Conservation (phyloP, 352 stramenopile genomes). For the Thalassiosira hispida region DNA sequence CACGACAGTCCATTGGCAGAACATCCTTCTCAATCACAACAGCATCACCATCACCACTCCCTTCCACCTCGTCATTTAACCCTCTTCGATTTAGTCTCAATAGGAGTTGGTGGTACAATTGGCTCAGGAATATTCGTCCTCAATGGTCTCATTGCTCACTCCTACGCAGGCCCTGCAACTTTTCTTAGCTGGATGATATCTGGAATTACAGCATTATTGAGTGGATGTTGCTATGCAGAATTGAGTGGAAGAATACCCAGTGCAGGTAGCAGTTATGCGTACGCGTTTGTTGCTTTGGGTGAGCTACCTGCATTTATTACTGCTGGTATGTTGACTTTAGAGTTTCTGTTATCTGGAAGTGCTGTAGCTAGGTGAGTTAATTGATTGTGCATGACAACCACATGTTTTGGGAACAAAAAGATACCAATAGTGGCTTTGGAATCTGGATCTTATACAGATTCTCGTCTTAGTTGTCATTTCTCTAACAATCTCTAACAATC, state of each 20-base stretch:
- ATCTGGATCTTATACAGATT: no score
- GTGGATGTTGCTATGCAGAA: constrained; percentile 70
- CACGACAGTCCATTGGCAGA: constrained; percentile 3
- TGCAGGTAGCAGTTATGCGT: constrained; percentile 91
- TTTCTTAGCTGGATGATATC: constrained; percentile 62
- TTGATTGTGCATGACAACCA: background rate
- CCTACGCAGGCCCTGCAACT: constrained; percentile 59
- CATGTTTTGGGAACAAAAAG: background rate
- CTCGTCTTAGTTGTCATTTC: background rate
- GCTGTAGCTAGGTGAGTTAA: constrained; percentile 56
- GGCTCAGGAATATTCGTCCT: constrained; percentile 92
- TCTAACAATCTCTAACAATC: background rate
- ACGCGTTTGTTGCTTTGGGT: constrained; percentile 91
- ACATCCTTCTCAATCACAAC: background rate
- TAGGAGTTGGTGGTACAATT: constrained; percentile 91
- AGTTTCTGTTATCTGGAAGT: constrained; percentile 89
- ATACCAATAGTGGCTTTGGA: no score
- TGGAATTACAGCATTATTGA: constrained; percentile 49
- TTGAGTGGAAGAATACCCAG: constrained; percentile 85
- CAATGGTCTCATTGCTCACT: constrained; percentile 61
- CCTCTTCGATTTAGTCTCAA: constrained; percentile 91
- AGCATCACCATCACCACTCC: constrained; percentile 17
- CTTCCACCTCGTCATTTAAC: constrained; percentile 70
- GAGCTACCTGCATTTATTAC: constrained; percentile 91
- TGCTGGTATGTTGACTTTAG: constrained; percentile 88